Percentiles rank a stretch among this genome's conserved stretches.
Conservation (phyloP, 768 basidiomycete genomes). For the Phlegmacium glaucopus region DNA sequence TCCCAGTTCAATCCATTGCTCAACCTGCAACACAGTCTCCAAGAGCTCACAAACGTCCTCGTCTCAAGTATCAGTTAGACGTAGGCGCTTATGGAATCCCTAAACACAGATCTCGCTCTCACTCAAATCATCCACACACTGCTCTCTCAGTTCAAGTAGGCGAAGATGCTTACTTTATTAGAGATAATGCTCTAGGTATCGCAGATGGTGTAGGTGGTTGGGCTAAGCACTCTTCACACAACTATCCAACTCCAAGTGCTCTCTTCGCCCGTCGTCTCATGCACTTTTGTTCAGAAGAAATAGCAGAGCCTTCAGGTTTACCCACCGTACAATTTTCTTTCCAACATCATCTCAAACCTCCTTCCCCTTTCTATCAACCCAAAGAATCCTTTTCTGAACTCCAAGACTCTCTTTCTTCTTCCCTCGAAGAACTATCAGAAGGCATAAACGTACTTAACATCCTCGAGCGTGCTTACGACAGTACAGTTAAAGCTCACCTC, state of each 20-base stretch:
- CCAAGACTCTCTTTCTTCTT: conserved; percentile 31
- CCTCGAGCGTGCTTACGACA: conserved; percentile 67
- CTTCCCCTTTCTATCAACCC: conserved; percentile 8
- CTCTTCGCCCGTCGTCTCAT: conserved; percentile 78
- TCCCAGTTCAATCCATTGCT: too few relatives aligned
- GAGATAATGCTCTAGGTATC: conserved; percentile 86
- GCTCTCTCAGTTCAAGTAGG: conserved; percentile 76
- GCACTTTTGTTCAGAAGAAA: conserved; percentile 76
- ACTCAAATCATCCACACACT: conserved; percentile 17
- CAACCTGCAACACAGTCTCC: conserved; percentile 23
- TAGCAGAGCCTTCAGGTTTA: conserved; percentile 24
- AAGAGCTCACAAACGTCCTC: conserved; percentile 23
- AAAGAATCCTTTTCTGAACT: conserved; percentile 16
- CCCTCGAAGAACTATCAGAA: conserved; percentile 56
- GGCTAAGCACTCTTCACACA: conserved; percentile 39
- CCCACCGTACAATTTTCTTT: conserved; percentile 22
- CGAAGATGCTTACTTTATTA: conserved; percentile 87
- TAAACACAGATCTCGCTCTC: conserved; percentile 39
- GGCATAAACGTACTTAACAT: conserved; percentile 67
- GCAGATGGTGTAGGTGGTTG: conserved; percentile 97
- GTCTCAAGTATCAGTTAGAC: conserved; percentile 48
- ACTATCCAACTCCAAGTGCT: conserved; percentile 35
- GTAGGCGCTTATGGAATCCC: conserved; percentile 86
- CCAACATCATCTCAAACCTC: conserved; percentile 22
- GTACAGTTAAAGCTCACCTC: conserved; percentile 61